Percentiles rank a stretch among this genome's conserved stretches.
Conservation (phyloP, 768 basidiomycete species). For the Tricholoma hemisulphureum region DNA sequence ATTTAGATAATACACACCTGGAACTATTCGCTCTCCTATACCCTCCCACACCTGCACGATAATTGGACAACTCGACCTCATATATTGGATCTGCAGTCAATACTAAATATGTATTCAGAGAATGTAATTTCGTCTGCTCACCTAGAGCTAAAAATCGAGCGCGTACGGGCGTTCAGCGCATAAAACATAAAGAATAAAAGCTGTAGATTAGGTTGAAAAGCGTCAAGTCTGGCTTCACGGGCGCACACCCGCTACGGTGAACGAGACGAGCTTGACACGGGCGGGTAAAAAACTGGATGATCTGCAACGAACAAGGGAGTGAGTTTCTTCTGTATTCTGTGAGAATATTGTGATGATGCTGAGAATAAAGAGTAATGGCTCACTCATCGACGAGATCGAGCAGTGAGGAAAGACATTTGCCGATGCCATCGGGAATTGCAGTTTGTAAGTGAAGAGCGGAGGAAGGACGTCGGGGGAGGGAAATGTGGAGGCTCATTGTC, state of each 20-base stretch:
- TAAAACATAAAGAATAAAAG: background rate
- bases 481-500: background rate
- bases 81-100: background rate
- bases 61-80: background rate
- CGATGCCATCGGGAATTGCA: constrained; percentile 27
- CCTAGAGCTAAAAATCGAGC: background rate
- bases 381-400: background rate
- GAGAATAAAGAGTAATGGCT: background rate
- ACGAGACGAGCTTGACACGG: background rate
- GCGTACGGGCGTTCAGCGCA: background rate
- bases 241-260: background rate
- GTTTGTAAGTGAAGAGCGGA: constrained; percentile 8
- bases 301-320: background rate
- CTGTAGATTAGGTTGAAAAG: background rate
- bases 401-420: constrained; percentile 16
- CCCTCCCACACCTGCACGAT: background rate
- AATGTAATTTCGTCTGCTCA: background rate
- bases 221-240: background rate
- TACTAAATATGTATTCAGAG: constrained; percentile 4
- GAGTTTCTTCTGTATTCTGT: too few species aligned
- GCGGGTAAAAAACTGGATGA: background rate
- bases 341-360: background rate
- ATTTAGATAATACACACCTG: constrained; percentile 13
- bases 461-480: background rate
- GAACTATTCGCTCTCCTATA: constrained; percentile 15